Evolutionary conservation across 306 rosid genomes (phyloP), one percentile per base, ranked within the genome.

Genomic region (Lupinus albus): DNA sequence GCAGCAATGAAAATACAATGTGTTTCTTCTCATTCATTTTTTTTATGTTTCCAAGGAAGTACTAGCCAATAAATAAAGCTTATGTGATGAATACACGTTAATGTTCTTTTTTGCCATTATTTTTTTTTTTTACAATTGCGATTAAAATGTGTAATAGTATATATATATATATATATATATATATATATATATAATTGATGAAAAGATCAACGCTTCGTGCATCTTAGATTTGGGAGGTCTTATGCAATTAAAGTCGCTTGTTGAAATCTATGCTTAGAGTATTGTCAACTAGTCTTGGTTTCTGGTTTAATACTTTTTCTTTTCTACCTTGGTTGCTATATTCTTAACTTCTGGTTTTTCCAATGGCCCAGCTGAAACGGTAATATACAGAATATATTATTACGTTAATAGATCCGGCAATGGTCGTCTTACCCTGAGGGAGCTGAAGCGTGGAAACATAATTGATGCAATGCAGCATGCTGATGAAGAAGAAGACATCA

Each of bases 401-500:
- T 88, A 91, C 81, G 71, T 85, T 84, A 94, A 91, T 88, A 88
- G 95, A 88, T 75, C 91, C 16, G 97, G 97, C 65, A 91, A 88
- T 53, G 92, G 99, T 48, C 82, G 78, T 70, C 90, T 94, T 77
- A 85, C 96, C 45, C 84, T 91, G 69, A 81, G 96, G 84, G 99
- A 94, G 84, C 85, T 94, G 68, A 94, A 84, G 82, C 92, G 96
- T 75, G 89, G 97, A 57, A 88, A 94, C 74, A 50, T 91, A 77
- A 88, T 94, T 79, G 99, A 94, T 83, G 97, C 96, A 70, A 91
- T 94, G 97, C 95, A 79, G 81, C 96, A 91, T 56, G 95, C 97
- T 1, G 99, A 94, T 52, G 99, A 94, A 79, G 99, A 94, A 77
- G 99, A 94, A 81, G 99, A 94, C 67, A 94, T 94, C 60, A 25